Conservation (phyloP, 1,284 basidiomycete genomes). For the Puccinia polysora region DNA sequence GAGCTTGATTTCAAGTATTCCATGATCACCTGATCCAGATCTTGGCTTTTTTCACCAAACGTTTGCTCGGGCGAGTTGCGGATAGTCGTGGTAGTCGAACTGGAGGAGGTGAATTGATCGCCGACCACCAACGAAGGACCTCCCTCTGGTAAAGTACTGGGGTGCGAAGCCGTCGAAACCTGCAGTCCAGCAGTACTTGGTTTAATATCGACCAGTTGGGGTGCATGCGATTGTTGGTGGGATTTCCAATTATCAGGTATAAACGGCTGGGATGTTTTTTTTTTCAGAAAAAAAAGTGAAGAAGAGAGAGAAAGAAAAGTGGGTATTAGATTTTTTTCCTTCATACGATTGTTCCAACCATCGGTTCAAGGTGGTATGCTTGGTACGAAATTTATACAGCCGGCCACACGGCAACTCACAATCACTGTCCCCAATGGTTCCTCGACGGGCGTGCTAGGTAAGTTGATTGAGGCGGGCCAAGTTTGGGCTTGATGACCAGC, state of each 20-base stretch:
- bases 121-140: slow-evolving; percentile 18
- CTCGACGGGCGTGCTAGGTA: slow-evolving; percentile 24
- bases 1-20: background rate
- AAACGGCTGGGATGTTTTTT: slow-evolving; percentile 13
- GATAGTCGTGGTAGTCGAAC: too few species aligned
- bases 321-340: background rate
- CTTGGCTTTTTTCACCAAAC: too few species aligned
- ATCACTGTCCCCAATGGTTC: slow-evolving; percentile 18
- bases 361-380: too few species aligned
- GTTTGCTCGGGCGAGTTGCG: too few species aligned
- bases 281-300: background rate
- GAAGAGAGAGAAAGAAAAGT: background rate
- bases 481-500: slow-evolving; percentile 12
- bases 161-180: slow-evolving; percentile 36
- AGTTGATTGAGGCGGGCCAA: slow-evolving; percentile 35
- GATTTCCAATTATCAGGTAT: slow-evolving; percentile 35
- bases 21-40: too few species aligned
- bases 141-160: slow-evolving; percentile 35
- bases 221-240: slow-evolving; percentile 26
- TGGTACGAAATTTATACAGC: too few species aligned
- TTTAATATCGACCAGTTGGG: slow-evolving; percentile 10
- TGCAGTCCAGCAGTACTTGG: slow-evolving; percentile 11
- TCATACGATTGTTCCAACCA: too few species aligned
- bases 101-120: background rate
- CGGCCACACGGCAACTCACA: slow-evolving; percentile 2